Evolutionary conservation across 2,329 filamentous ascomycete species (phyloP), one percentile per base, ranked within the genome.

Genomic region (Graphilbum ipis-grandicollis): DNA sequence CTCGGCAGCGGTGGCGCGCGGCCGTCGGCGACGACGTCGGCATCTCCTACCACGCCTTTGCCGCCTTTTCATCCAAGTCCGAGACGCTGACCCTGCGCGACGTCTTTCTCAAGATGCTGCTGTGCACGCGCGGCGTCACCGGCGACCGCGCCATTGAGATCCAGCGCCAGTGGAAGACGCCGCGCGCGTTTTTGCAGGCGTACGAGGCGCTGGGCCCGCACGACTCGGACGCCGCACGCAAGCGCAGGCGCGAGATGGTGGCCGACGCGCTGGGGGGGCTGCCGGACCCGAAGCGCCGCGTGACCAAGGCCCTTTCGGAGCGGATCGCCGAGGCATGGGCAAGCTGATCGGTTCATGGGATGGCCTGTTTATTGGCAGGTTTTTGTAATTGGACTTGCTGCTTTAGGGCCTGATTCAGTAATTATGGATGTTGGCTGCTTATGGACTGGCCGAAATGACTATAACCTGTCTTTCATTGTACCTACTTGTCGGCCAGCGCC

Each of bases 61-160:
- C 75, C 0, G 74, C 73, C 1, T 56, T 88, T 32, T 73, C 73
- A 1, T 81, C 76, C 9, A 90, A 90, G 53, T 82, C 78, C 0
- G 77, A 81, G 36, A 68, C 68, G 40, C 68, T 84, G 46, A 81
- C 79, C 0, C 58, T 88, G 9, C 64, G 79, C 38, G 82, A 90
- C 47, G 54, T 86, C 0, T 88, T 72, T 46, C 58, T 90, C 19
- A 86, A 86, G 54, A 88, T 90, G 80, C 65, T 90, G 34, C 85
- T 90, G 80, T 83, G 78, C 43, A 82, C 71, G 2, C 68, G 68
- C 38, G 79, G 79, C 2, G 62, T 90, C 12, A 81, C 78, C 1
- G 79, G 77, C 3, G 80, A 86, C 46, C 82, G 80, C 47, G 82
- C 82, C 0, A 54, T 86, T 5, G 80, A 83, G 54, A 83, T 90